A percentile compares a stretch with the other conserved stretches of the same genome.
phyloP scores from a whole-genome alignment of 306 rosid genomes.

The Datisca glomerata region DNA sequence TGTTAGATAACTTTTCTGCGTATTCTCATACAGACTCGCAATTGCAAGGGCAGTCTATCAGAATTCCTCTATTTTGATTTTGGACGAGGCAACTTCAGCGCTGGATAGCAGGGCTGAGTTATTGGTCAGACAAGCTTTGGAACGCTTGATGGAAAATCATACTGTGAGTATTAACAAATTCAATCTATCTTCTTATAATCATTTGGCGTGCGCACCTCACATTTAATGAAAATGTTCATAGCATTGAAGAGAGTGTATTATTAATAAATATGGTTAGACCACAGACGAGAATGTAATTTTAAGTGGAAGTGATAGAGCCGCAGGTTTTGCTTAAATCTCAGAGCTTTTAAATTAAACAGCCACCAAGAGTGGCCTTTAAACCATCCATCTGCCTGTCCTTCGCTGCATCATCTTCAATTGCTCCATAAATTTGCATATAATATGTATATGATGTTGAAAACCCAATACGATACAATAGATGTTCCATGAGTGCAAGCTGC shows the following conservation, averaged over 20 bases:
- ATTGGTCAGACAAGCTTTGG: slow-evolving; percentile 62
- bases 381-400: no score
- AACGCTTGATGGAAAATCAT: slow-evolving; percentile 65
- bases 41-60: slow-evolving; percentile 85
- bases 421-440: no score
- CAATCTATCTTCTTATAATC: slow-evolving; percentile 1
- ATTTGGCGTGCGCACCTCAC: background rate
- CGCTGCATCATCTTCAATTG: no score
- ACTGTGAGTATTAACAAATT: slow-evolving; percentile 33
- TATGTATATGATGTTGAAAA: no score
- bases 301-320: no score
- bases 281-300: no score
- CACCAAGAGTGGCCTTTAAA: no score
- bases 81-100: slow-evolving; percentile 93
- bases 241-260: background rate
- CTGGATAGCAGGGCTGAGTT: slow-evolving; percentile 74
- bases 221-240: background rate
- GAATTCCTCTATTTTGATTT: slow-evolving; percentile 57
- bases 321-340: no score
- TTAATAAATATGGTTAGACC: no score
- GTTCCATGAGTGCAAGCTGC: no score
- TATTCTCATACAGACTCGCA: slow-evolving; percentile 47
- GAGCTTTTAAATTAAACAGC: no score
- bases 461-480: no score
- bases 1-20: slow-evolving; percentile 4